A percentile compares a stretch with the other conserved stretches of the same genome.
phyloP scores from a whole-genome alignment of 352 stramenopile genomes.

The Pythium coloratum region DNA sequence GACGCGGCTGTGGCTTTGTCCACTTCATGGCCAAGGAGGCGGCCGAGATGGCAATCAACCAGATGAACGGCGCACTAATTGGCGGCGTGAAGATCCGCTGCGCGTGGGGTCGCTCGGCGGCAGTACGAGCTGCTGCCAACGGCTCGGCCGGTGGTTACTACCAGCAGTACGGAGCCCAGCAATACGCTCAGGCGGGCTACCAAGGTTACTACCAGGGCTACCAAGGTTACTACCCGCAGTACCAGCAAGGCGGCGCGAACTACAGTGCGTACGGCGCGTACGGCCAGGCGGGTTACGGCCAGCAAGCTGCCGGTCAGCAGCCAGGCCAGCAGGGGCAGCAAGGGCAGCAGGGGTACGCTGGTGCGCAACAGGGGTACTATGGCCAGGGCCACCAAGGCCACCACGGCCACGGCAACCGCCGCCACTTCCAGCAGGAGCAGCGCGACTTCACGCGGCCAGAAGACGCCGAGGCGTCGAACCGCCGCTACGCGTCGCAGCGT shows the following conservation, averaged over 20 bases:
- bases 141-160: slow-evolving; percentile 41
- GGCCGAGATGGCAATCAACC: slow-evolving; percentile 84
- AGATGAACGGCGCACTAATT: slow-evolving; percentile 88
- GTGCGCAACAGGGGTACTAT: slow-evolving; percentile 42
- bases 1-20: slow-evolving; percentile 90
- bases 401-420: slow-evolving; percentile 10
- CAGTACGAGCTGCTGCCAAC: slow-evolving; percentile 37
- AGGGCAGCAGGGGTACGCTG: slow-evolving; percentile 30
- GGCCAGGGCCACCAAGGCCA: slow-evolving; percentile 24
- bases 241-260: slow-evolving; percentile 32
- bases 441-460: slow-evolving; percentile 76
- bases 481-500: slow-evolving; percentile 72
- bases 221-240: slow-evolving; percentile 60
- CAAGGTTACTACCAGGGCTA: slow-evolving; percentile 51
- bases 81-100: slow-evolving; percentile 82
- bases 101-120: slow-evolving; percentile 85
- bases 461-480: slow-evolving; percentile 77
- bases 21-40: slow-evolving; percentile 83
- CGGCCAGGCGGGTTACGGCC: slow-evolving; percentile 36
- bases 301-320: slow-evolving; percentile 43
- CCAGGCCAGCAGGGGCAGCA: slow-evolving; percentile 33
- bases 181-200: slow-evolving; percentile 38
- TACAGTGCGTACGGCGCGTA: slow-evolving; percentile 50
- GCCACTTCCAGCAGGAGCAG: slow-evolving; percentile 45
- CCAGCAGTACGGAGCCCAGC: slow-evolving; percentile 37